Conservation (phyloP, 768 basidiomycete genomes). For the Lactifluus echinatus region DNA sequence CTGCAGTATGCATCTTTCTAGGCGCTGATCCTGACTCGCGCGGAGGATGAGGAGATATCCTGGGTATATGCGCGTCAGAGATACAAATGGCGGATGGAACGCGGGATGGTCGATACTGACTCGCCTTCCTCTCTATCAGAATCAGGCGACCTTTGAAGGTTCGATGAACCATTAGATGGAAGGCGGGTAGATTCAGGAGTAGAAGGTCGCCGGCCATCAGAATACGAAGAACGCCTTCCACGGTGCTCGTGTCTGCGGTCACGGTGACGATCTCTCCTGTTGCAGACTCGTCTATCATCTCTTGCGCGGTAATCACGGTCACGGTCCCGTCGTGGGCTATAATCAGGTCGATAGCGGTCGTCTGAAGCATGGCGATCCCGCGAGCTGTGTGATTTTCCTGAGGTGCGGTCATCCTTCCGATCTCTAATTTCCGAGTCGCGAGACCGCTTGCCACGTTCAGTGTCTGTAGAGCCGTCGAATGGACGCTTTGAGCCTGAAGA, state of each 20-base stretch:
- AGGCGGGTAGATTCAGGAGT: constrained; percentile 14
- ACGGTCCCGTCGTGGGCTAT: constrained; percentile 23
- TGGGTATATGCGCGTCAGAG: constrained; percentile 25
- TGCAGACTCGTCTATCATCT: constrained; percentile 25
- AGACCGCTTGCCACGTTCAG: constrained; percentile 43
- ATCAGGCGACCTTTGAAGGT: constrained; percentile 23
- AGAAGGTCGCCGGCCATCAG: constrained; percentile 15
- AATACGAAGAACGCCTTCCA: constrained; percentile 3
- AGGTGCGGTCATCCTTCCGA: constrained; percentile 59
- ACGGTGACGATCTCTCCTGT: constrained; percentile 30
- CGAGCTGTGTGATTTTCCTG: constrained; percentile 25
- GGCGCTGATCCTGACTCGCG: constrained; percentile 20
- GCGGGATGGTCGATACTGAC: constrained; percentile 54
- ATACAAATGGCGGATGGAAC: constrained; percentile 11
- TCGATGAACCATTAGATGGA: constrained; percentile 18
- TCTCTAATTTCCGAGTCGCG: constrained; percentile 49
- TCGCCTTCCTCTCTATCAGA: constrained; percentile 87
- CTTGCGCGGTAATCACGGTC: constrained; percentile 28
- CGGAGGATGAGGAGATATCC: constrained; percentile 53
- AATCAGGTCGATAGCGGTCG: constrained; percentile 25
- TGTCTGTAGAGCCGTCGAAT: constrained; percentile 47
- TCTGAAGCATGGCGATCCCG: constrained; percentile 30
- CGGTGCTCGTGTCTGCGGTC: constrained; percentile 18
- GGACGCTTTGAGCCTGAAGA: constrained; percentile 79
- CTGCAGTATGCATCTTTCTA: not conserved